These are phyloP conservation scores for Monilinia fructicola DNA, from an alignment of 2,329 filamentous ascomycete species.

Conservation along the genomic window DNA sequence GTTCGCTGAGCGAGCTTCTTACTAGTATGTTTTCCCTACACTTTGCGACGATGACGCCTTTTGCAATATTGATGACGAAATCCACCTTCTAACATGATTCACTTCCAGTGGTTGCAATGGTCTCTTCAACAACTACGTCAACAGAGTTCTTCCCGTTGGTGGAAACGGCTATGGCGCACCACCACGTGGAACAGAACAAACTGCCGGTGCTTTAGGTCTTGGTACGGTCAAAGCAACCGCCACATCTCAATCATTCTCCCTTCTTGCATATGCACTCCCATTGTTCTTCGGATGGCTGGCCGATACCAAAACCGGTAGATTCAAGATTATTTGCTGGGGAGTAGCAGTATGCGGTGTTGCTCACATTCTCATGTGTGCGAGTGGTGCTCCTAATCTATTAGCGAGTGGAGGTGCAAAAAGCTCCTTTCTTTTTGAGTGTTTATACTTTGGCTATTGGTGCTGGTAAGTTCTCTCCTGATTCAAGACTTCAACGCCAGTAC, in stretches of 20 bases:
- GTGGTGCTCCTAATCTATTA: conserved; percentile 58
- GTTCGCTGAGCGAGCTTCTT: conserved; percentile 74
- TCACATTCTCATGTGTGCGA: conserved; percentile 61
- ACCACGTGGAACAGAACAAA: conserved; percentile 31
- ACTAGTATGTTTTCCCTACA: conserved; percentile 64
- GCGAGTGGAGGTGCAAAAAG: conserved; percentile 68
- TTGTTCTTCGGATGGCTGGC: conserved; percentile 55
- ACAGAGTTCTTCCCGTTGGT: conserved; percentile 55
- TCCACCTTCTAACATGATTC: neutral
- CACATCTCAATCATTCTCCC: conserved; percentile 51
- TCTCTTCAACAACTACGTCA: conserved; percentile 55
- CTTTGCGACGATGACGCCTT: too few species aligned
- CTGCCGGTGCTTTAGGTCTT: conserved; percentile 57
- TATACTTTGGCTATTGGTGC: conserved; percentile 36
- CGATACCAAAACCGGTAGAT: conserved; percentile 65
- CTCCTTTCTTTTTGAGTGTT: conserved; percentile 35
- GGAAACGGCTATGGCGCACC: conserved; percentile 46
- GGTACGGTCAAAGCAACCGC: conserved; percentile 56
- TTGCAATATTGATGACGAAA: conserved; percentile 44
- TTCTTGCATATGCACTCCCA: conserved; percentile 52
- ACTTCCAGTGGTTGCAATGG: conserved; percentile 12
- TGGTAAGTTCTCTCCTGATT: conserved; percentile 42
- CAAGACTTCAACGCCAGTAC: conserved; percentile 58
- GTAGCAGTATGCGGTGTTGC: conserved; percentile 58
- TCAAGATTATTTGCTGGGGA: conserved; percentile 55